These are phyloP conservation scores for Zygosaccharomyces pseudorouxii DNA, from an alignment of 805 yeast genomes.

Conservation along the genomic window DNA sequence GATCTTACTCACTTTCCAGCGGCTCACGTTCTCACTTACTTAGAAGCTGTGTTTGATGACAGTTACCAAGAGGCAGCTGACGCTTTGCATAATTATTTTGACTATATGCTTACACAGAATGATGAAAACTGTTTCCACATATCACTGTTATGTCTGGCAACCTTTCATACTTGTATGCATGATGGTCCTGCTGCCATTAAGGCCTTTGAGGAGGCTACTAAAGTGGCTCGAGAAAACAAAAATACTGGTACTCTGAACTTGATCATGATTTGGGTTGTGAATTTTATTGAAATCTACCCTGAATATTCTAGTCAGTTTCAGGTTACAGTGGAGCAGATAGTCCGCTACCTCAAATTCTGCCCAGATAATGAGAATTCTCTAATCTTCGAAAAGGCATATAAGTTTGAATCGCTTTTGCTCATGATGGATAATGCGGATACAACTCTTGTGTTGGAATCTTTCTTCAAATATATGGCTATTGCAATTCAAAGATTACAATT, in stretches of 20 bases:
- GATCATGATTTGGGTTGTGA: conserved; percentile 67
- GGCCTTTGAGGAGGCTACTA: conserved; percentile 81
- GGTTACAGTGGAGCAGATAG: conserved; percentile 58
- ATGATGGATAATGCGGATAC: conserved; percentile 49
- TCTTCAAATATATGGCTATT: conserved; percentile 52
- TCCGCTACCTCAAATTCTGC: conserved; percentile 45
- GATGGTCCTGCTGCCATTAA: conserved; percentile 64
- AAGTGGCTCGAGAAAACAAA: conserved; percentile 80
- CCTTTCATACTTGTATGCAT: conserved; percentile 64
- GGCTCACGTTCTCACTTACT: conserved; percentile 23
- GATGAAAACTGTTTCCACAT: conserved; percentile 67
- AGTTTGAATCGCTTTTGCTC: conserved; percentile 55
- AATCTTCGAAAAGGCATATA: conserved; percentile 53
- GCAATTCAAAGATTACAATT: conserved; percentile 42
- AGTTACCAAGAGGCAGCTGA: conserved; percentile 40
- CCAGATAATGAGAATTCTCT: conserved; percentile 27
- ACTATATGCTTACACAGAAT: conserved; percentile 66
- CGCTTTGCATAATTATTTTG: conserved; percentile 59
- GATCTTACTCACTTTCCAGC: conserved; percentile 28
- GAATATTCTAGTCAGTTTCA: conserved; percentile 47
- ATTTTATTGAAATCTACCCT: conserved; percentile 67
- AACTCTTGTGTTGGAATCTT: conserved; percentile 47
- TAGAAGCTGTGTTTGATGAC: conserved; percentile 14
- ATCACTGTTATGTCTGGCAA: conserved; percentile 67
- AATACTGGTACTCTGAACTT: conserved; percentile 70